Evolutionary conservation across 2,329 filamentous ascomycete species (phyloP), one percentile per base, ranked within the genome.

Genomic region (Mariannaea elegans): DNA sequence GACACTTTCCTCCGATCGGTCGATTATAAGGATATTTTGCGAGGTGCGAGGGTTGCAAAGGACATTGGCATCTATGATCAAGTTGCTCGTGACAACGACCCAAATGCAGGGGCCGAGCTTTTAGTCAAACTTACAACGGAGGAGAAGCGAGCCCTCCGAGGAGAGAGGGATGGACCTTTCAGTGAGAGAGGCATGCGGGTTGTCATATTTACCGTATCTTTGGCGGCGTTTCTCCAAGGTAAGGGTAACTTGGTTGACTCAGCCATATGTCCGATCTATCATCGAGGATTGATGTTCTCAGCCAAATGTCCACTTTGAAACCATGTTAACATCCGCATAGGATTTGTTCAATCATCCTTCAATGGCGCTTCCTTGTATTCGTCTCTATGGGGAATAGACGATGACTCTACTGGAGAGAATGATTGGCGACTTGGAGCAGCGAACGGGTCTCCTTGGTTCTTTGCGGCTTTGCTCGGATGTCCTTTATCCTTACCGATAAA

Each of bases 301-400:
- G n/a, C n/a, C n/a, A n/a, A n/a, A n/a, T n/a, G 12, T 16, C 3
- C 6, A 16, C 6, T 4, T 4, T 7, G 7, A 3, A 36, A 7
- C 14, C 2, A 31, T 19, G n/a, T 7, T 24, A 18, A 14, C n/a
- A 18, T 16, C 2, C 16, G n/a, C n/a, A 27, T 21, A 70, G 78
- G 78, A 4, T 78, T 78, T 36, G 78, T 81, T 2, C 79, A 81
- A 57, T 78, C 77, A 0, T 80, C 77, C 5, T 75, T 81, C 60
- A 80, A 80, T 58, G 76, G 76, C 10, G 76, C 78, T 1, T 76
- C 76, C 0, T 56, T 80, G 0, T 80, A 68, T 48, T 72, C 8
- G 8, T 19, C 47, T n/a, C 32, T 36, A 31, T 31, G 27, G 27
- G 34, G 38, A 10, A 36, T 10, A 24, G 21, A 18, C 6, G 39